A percentile compares a stretch with the other conserved stretches of the same genome.
Evolutionary conservation across 1,284 basidiomycete species (phyloP).

Genomic region (Afroboletus lepidellus): DNA sequence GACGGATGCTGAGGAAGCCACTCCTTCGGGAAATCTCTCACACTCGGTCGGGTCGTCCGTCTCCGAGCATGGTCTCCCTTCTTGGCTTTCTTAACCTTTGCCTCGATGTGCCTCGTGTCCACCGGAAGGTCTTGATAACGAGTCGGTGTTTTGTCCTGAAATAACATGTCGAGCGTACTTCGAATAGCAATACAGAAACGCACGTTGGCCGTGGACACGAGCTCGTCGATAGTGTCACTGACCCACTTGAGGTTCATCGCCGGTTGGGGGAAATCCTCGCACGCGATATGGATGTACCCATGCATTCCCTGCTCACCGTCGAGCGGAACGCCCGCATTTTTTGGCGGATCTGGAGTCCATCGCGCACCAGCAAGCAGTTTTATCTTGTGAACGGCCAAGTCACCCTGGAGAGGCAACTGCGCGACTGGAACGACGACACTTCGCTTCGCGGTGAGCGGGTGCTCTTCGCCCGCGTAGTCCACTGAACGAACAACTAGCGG

Average conservation of each 20-base stretch:
- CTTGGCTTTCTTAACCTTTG: constrained; percentile 66
- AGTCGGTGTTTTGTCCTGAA: constrained; percentile 29
- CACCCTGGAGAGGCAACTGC: constrained; percentile 60
- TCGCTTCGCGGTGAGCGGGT: constrained; percentile 69
- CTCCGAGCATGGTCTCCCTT: constrained; percentile 65
- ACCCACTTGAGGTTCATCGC: constrained; percentile 87
- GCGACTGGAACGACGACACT: constrained; percentile 72
- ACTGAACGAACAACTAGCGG: constrained; percentile 74
- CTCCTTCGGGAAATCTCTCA: constrained; percentile 77
- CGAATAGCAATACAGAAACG: constrained; percentile 28
- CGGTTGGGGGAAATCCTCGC: constrained; percentile 75
- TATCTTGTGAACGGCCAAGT: constrained; percentile 70
- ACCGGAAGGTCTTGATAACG: constrained; percentile 62
- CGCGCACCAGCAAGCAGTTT: constrained; percentile 81
- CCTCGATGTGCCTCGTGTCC: constrained; percentile 75
- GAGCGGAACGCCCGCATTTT: constrained; percentile 54
- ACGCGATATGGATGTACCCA: constrained; percentile 84
- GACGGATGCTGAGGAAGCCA: constrained; percentile 57
- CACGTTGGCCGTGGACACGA: constrained; percentile 79
- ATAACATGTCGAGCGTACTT: constrained; percentile 8
- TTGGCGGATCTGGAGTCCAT: constrained; percentile 74
- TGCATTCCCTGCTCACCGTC: constrained; percentile 51
- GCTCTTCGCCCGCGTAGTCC: constrained; percentile 72
- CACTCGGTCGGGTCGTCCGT: constrained; percentile 58
- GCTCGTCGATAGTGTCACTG: constrained; percentile 71